Percentiles rank a stretch among this genome's conserved stretches.
Conservation (phyloP, 306 rosid species). For the Cyamopsis tetragonoloba region DNA sequence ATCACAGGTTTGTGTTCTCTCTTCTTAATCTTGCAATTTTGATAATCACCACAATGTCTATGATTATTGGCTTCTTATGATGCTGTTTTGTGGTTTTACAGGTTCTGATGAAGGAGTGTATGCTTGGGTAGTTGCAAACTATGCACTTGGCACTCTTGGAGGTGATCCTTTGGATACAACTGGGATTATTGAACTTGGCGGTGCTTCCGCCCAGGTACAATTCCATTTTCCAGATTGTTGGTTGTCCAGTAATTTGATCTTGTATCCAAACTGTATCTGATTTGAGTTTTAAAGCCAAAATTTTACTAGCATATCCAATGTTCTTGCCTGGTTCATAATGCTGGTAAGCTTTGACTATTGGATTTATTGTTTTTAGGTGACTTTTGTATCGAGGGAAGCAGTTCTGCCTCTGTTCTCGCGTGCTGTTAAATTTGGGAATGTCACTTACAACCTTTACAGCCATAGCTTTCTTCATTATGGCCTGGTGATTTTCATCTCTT, state of each 20-base stretch:
- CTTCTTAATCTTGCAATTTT: not conserved
- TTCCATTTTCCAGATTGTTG: conserved; percentile 8
- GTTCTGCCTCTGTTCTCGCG: conserved; percentile 59
- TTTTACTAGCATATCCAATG: conserved; percentile 3
- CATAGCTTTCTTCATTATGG: conserved; percentile 97
- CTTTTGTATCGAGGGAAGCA: conserved; percentile 79
- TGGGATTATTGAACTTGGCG: conserved; percentile 90
- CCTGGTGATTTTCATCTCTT: conserved; percentile 55
- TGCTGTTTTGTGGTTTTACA: conserved; percentile 31
- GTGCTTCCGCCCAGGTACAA: conserved; percentile 90
- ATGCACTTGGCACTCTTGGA: conserved; percentile 87
- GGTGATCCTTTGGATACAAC: conserved; percentile 72
- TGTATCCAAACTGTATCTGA: not conserved
- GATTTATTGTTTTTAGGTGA: conserved; percentile 58
- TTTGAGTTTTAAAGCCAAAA: conserved; percentile 8
- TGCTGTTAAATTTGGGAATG: conserved; percentile 59
- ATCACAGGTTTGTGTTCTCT: conserved; percentile 54
- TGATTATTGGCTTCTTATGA: not conserved
- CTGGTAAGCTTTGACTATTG: conserved; percentile 8
- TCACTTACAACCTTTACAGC: conserved; percentile 79
- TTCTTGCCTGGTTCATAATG: not conserved
- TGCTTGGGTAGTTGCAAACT: conserved; percentile 94
- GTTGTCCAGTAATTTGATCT: not conserved
- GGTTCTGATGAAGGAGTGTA: conserved; percentile 91
- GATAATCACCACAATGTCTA: not conserved